Evolutionary conservation across 257 asterid species (phyloP), one percentile per base, ranked within the genome.

Genomic region (Solanum chiquidenum): DNA sequence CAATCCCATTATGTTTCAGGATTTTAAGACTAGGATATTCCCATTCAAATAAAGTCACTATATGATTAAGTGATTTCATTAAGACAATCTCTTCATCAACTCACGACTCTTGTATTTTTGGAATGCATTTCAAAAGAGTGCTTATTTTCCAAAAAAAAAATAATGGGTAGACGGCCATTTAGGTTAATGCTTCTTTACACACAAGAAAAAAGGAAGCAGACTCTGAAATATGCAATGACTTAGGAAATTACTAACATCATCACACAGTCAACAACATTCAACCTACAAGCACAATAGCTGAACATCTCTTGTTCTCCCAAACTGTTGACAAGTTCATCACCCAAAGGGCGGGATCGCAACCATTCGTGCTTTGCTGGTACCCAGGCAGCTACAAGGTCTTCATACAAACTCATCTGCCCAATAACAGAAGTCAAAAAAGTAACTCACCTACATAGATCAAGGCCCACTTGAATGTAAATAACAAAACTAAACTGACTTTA

Each of bases 321-420:
- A 90, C 91, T 88, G 34, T 91, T 38, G 40, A 95, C 96, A 79
- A 97, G 98, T 88, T 97, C 94, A 88, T 90, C 91, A 85, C 99
- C 99, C 89, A 94, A 87, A 84, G 97, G 98, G 90, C 98, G 96
- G 42, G 79, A 64, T 90, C 86, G 92, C 94, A 97, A 91, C 99
- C 98, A 97, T 90, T 93, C 95, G 87, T 96, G 98, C 94, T 91
- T 96, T 88, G 95, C 95, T 89, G 98, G 98, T 88, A 96, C 99
- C 99, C 99, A 96, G 76, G 99, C 98, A 72, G 99, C 99, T 86
- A 97, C 98, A 89, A 96, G 93, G 91, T 97, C 98, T 92, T 96
- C 99, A 91, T 97, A 96, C 91, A 97, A 95, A 91, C 99, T 95
- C 96, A 97, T 93, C 99, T 97, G 94, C 93, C 90, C 89, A 91